These are phyloP conservation scores for Hyphopichia khmerensis DNA, from an alignment of 1,139 yeast genomes.

Conservation along the genomic window DNA sequence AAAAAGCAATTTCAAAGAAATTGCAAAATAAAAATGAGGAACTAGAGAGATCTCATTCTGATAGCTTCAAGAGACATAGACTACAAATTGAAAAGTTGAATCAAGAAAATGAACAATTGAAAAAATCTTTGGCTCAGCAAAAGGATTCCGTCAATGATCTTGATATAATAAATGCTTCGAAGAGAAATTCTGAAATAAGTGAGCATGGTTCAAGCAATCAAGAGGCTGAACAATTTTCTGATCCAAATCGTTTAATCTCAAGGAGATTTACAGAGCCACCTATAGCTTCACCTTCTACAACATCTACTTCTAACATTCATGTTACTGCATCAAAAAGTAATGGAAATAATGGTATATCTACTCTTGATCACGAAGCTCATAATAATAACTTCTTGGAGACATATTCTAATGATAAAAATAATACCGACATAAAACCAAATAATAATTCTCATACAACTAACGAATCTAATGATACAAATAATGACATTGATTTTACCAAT, in stretches of 20 bases:
- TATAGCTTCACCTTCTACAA: not conserved
- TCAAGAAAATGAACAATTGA: not conserved
- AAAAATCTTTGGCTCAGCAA: not conserved
- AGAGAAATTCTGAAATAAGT: too few species aligned
- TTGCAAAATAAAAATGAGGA: not conserved
- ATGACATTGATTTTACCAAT: not conserved
- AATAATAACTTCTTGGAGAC: not conserved
- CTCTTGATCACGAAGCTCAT: not conserved
- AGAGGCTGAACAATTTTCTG: not conserved
- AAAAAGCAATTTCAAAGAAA: not conserved
- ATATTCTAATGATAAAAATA: not conserved
- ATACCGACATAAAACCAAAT: not conserved
- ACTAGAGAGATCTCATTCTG: not conserved
- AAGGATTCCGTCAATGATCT: not conserved
- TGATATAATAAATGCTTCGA: not conserved
- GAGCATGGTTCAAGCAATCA: too few species aligned
- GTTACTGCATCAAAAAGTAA: not conserved
- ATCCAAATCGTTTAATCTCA: not conserved
- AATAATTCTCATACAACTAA: not conserved
- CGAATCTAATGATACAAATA: conserved; percentile 1
- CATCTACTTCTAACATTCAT: conserved; percentile 3
- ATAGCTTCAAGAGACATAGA: too few species aligned
- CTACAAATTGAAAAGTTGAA: not conserved
- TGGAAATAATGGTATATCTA: not conserved
- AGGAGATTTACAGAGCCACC: not conserved